These are phyloP conservation scores for Aspergillus sp. DNA, from an alignment of 2,329 filamentous ascomycete genomes.

Conservation along the genomic window DNA sequence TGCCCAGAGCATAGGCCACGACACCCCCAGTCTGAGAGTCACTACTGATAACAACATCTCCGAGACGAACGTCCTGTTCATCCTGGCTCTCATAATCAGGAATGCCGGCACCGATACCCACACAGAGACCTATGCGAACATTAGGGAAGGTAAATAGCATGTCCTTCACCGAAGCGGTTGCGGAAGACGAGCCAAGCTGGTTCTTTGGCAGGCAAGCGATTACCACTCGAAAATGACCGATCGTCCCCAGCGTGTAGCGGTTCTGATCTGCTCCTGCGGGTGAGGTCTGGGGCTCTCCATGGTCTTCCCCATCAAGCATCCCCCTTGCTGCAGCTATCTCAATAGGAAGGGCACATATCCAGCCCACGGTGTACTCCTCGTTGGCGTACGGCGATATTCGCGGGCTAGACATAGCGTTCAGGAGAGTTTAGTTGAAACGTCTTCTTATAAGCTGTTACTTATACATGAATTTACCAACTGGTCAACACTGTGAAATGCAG, in stretches of 20 bases:
- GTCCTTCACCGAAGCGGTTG: neutral
- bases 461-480: too few species aligned
- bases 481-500: too few species aligned
- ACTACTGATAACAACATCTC: constrained; percentile 8
- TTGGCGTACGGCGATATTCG: neutral
- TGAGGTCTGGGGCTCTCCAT: neutral
- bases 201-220: neutral
- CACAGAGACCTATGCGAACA: neutral
- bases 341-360: neutral
- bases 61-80: neutral
- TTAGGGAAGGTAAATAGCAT: neutral
- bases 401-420: too few species aligned
- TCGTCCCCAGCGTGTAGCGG: neutral
- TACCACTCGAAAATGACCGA: neutral
- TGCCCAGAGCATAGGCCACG: neutral
- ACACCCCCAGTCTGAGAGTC: neutral
- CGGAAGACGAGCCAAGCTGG: neutral
- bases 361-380: neutral
- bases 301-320: neutral
- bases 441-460: too few species aligned
- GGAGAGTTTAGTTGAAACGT: too few species aligned
- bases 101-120: constrained; percentile 4
- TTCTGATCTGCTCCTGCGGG: neutral
- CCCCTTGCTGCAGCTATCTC: neutral
- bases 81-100: neutral